Base-by-base conservation (phyloP, 2,329 filamentous ascomycete genomes). In the Stagonosporopsis tanaceti region DNA sequence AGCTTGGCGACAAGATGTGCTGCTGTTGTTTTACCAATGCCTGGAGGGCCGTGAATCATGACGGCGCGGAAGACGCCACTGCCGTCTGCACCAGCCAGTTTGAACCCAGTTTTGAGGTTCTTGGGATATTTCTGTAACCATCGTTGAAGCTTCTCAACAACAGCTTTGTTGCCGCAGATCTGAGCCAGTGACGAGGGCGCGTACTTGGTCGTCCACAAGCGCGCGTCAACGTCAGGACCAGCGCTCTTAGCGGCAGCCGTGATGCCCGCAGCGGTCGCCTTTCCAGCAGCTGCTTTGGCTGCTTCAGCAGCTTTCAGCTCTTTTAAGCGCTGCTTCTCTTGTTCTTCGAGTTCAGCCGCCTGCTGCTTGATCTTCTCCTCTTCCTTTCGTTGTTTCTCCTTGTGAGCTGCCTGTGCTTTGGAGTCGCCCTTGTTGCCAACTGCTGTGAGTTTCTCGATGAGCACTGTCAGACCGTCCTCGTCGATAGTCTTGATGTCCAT, bases 1-100 rank as follows among this genome's bases (percentile, higher is more conserved):
- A 98, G 80, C 70, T 93, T 96, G 0, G 95, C 94, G 15, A 96
- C 92, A 28, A 99, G 82, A 80, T 99, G 95, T 24, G 95, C 95
- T 47, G 96, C 92, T 30, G 95, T 99, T 2, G 95, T 99, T 79
- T 99, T 99, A 66, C 95, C 95, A 64, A 99, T 97, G 17, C 95
- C 95, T 28, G 95, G 95, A 15, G 95, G 94, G 0, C 95, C 95
- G 65, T 96, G 93, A 52, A 99, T 89, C 74, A 98, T 96, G 64
- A 98, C 89, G n/a, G 94, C 92, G 62, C 95, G 89, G 68, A 90
- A 91, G 0, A 84, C 84, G 32, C 94, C 94, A 73, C 89, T 89
- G 1, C 93, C 95, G 76, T 98, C 93, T 9, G 90, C 84, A 0
- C 95, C 95, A 57, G 88, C 86, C 68, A 89, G 86, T 73, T 93